phyloP scores from a whole-genome alignment of 1,284 basidiomycete genomes.

The Malassezia brasiliensis region DNA sequence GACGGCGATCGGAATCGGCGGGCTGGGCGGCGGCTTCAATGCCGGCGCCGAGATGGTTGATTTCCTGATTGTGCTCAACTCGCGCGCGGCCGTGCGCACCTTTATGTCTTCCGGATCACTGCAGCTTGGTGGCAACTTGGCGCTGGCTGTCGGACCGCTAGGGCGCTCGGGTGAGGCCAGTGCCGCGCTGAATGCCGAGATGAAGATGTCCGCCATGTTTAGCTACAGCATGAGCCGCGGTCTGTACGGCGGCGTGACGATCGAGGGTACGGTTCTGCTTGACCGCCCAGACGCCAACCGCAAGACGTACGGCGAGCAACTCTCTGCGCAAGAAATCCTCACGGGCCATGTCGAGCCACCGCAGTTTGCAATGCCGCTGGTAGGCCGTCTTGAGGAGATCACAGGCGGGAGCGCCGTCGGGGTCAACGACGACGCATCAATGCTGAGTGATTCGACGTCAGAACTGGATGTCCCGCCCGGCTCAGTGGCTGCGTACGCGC shows the following conservation, averaged over 20 bases:
- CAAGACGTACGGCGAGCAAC: slow-evolving; percentile 42
- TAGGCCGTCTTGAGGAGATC: slow-evolving; percentile 11
- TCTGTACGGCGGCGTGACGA: slow-evolving; percentile 70
- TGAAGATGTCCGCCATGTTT: slow-evolving; percentile 84
- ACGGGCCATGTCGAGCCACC: slow-evolving; percentile 32
- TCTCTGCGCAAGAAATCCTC: slow-evolving; percentile 38
- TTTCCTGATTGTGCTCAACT: slow-evolving; percentile 85
- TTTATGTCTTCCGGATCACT: slow-evolving; percentile 93
- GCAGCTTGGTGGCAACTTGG: slow-evolving; percentile 59
- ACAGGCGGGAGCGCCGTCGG: neutral
- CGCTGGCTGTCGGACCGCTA: slow-evolving; percentile 76
- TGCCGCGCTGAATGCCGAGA: slow-evolving; percentile 73
- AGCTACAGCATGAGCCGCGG: slow-evolving; percentile 84
- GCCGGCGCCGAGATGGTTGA: slow-evolving; percentile 80
- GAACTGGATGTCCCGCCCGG: slow-evolving; percentile 14
- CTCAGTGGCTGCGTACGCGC: slow-evolving; percentile 23
- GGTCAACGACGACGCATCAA: neutral
- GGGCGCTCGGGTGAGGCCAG: slow-evolving; percentile 89
- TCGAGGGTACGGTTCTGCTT: slow-evolving; percentile 88
- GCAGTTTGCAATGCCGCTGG: slow-evolving; percentile 7
- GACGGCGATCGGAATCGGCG: slow-evolving; percentile 83
- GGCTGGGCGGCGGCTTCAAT: slow-evolving; percentile 68
- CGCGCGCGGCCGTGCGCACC: slow-evolving; percentile 60
- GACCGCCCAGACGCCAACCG: slow-evolving; percentile 71
- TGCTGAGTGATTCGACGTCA: slow-evolving; percentile 1